phyloP scores from a whole-genome alignment of 805 yeast species.

The Naumovozyma baii region DNA sequence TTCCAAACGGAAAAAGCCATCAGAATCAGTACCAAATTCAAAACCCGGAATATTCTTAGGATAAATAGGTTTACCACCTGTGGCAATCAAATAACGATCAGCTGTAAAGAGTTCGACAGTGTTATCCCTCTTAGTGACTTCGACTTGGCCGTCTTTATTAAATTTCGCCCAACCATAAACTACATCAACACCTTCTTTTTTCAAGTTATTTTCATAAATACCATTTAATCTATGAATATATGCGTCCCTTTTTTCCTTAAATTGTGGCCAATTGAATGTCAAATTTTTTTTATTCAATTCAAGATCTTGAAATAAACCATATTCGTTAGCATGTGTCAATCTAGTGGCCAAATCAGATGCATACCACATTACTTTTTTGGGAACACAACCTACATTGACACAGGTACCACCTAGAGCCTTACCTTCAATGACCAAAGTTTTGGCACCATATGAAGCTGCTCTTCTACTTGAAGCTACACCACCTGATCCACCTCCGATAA shows the following conservation, averaged over 20 bases:
- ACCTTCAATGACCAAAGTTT: constrained; percentile 72
- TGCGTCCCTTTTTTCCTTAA: constrained; percentile 87
- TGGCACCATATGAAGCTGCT: constrained; percentile 90
- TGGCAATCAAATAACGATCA: constrained; percentile 77
- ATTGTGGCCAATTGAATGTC: constrained; percentile 70
- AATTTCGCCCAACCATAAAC: constrained; percentile 82
- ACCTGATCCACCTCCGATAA: constrained; percentile 98
- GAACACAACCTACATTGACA: constrained; percentile 98
- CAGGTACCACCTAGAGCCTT: constrained; percentile 92
- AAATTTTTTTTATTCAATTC: constrained; percentile 40
- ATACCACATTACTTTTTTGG: constrained; percentile 98
- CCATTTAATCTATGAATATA: constrained; percentile 83
- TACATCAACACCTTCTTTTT: constrained; percentile 81
- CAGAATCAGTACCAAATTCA: constrained; percentile 76
- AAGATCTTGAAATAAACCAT: constrained; percentile 62
- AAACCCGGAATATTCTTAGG: constrained; percentile 71
- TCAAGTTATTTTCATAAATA: constrained; percentile 79
- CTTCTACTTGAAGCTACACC: constrained; percentile 98
- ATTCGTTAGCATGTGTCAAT: constrained; percentile 64
- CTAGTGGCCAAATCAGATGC: constrained; percentile 83
- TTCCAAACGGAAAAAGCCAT: constrained; percentile 78
- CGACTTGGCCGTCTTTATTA: constrained; percentile 59
- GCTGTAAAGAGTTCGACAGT: constrained; percentile 55
- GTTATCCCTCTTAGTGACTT: constrained; percentile 62
- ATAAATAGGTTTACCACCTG: constrained; percentile 76